A percentile compares a stretch with the other conserved stretches of the same genome.
phyloP scores from a whole-genome alignment of 2,329 filamentous ascomycete genomes.

The Stagonosporopsis cucurbitacearum region DNA sequence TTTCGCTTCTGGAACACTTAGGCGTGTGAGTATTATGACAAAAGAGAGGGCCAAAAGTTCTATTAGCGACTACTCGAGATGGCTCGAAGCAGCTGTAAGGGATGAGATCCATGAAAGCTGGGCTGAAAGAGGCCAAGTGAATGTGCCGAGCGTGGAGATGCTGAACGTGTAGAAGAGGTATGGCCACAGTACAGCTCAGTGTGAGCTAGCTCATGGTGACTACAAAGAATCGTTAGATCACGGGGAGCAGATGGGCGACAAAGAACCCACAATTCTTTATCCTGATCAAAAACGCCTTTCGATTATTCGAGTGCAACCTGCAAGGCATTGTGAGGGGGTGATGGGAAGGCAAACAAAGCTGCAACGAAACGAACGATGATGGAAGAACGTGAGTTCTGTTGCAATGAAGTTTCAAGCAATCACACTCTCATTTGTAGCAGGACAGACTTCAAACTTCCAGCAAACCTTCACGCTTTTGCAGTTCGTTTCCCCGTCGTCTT shows the following conservation, averaged over 20 bases:
- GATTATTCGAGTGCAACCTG: background rate
- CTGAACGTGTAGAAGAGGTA: background rate
- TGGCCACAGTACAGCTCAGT: background rate
- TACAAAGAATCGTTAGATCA: too few species aligned
- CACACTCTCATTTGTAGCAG: background rate
- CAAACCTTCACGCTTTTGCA: background rate
- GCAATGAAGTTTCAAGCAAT: background rate
- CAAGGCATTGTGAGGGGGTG: background rate
- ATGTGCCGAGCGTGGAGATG: background rate
- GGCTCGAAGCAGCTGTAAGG: background rate
- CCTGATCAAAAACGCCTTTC: too few species aligned
- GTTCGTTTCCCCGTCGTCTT: background rate
- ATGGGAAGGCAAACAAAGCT: too few species aligned
- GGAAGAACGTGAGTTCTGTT: background rate
- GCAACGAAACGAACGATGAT: too few species aligned
- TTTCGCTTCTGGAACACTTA: conserved; percentile 2
- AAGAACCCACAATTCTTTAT: background rate
- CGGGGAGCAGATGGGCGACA: too few species aligned
- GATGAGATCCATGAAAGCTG: background rate
- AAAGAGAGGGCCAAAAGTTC: background rate
- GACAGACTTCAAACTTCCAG: background rate
- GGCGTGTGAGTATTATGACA: background rate
- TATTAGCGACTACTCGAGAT: background rate
- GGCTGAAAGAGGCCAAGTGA: background rate
- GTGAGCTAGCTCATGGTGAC: background rate